phyloP scores from a whole-genome alignment of 257 asterid species.

The Solanum tacnaense region DNA sequence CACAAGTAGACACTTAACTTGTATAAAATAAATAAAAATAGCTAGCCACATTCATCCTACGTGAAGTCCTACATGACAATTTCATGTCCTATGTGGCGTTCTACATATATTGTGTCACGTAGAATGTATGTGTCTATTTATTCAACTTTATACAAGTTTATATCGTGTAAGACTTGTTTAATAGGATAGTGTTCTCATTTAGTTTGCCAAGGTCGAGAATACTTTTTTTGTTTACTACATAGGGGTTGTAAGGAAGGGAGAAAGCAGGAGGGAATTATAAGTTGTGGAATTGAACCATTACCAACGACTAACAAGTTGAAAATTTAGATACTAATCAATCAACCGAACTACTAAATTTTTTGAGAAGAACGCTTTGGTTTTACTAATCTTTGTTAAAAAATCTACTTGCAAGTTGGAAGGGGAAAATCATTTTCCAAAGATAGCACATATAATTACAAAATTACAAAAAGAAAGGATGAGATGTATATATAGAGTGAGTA shows the following conservation, averaged over 20 bases:
- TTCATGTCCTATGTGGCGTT: too few relatives aligned
- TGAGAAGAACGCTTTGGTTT: background rate
- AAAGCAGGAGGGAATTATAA: background rate
- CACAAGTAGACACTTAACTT: too few relatives aligned
- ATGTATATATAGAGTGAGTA: slow-evolving; percentile 22
- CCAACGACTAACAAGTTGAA: too few relatives aligned
- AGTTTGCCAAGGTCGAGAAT: background rate
- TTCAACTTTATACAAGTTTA: background rate
- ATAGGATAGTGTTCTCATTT: background rate
- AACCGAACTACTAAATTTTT: too few relatives aligned
- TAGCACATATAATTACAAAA: background rate
- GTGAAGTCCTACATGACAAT: background rate
- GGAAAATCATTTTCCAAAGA: background rate
- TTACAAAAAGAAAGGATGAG: slow-evolving; percentile 8
- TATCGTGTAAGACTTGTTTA: background rate
- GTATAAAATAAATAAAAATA: too few relatives aligned
- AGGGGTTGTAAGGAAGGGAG: background rate
- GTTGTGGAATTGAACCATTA: background rate
- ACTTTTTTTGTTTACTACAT: background rate
- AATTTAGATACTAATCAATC: background rate
- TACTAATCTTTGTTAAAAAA: background rate
- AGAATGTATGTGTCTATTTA: background rate
- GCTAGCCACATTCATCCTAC: background rate
- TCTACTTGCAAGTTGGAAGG: background rate
- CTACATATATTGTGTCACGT: too few relatives aligned